Conservation (phyloP, 139 green algal species). For the Yamagishiella unicocca region DNA sequence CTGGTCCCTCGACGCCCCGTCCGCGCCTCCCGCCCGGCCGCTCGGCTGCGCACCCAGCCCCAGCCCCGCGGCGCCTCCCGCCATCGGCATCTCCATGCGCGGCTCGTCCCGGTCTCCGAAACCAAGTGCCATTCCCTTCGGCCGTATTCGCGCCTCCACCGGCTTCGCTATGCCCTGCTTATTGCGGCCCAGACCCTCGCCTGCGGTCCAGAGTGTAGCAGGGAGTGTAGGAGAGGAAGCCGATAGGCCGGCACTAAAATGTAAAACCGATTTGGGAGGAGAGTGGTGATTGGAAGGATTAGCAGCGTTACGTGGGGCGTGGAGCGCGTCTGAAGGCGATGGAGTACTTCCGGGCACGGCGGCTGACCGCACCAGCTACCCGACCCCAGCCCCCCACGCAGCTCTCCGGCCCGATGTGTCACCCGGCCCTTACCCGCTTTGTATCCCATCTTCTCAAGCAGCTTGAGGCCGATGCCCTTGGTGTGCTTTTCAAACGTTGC, state of each 20-base stretch:
- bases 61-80: conserved; percentile 13
- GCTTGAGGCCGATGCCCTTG: conserved; percentile 94
- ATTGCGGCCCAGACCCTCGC: conserved; percentile 72
- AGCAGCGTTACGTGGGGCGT: too few species aligned
- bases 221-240: too few species aligned
- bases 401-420: too few species aligned
- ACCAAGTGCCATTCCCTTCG: conserved; percentile 97
- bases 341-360: too few species aligned
- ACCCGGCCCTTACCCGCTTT: conserved; percentile 81
- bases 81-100: conserved; percentile 57
- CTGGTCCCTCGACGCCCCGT: conserved; percentile 35
- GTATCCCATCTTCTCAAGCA: conserved; percentile 97
- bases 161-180: conserved; percentile 90
- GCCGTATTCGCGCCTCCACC: conserved; percentile 89
- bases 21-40: neutral
- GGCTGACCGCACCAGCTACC: too few species aligned
- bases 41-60: conserved; percentile 3
- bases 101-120: conserved; percentile 78
- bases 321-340: too few species aligned
- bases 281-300: too few species aligned
- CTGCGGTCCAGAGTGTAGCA: too few species aligned
- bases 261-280: too few species aligned
- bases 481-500: conserved; percentile 93
- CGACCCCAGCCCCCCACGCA: too few species aligned
- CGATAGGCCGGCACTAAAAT: too few species aligned